Evolutionary conservation across 2,329 filamentous ascomycete species (phyloP).

Genomic region (Trichoderma guizhouense): DNA sequence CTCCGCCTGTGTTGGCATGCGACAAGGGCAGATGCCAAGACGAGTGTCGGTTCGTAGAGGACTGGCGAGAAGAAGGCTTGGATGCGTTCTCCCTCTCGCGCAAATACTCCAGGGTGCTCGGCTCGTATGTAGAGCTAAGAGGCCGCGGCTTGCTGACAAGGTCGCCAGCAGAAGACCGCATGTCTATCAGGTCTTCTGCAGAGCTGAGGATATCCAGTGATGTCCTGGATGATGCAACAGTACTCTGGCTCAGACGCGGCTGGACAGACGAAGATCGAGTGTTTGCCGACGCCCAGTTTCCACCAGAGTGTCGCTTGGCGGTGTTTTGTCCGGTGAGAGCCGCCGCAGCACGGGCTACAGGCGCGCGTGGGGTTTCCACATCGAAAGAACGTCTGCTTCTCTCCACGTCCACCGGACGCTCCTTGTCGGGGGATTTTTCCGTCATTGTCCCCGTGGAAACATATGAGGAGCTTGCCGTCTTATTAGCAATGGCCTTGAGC

Average conservation of each 20-base stretch:
- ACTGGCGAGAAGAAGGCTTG: slow-evolving; percentile 34
- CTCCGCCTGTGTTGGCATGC: slow-evolving; percentile 32
- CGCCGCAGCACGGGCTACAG: not conserved
- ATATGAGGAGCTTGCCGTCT: slow-evolving; percentile 36
- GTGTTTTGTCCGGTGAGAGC: slow-evolving; percentile 7
- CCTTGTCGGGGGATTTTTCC: slow-evolving; percentile 4
- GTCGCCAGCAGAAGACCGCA: slow-evolving; percentile 28
- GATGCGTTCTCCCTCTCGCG: slow-evolving; percentile 67
- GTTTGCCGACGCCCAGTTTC: slow-evolving; percentile 7
- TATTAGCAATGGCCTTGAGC: slow-evolving; percentile 54
- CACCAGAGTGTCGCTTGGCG: slow-evolving; percentile 4
- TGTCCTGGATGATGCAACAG: slow-evolving; percentile 16
- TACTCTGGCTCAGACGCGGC: slow-evolving; percentile 23
- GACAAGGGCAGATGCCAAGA: slow-evolving; percentile 38
- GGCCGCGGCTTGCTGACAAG: slow-evolving; percentile 60
- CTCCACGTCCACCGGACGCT: slow-evolving; percentile 1
- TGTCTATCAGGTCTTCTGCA: slow-evolving; percentile 23
- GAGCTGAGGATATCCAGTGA: slow-evolving; percentile 25
- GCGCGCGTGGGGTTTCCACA: not conserved
- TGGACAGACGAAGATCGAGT: slow-evolving; percentile 22
- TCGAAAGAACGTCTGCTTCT: slow-evolving; percentile 1
- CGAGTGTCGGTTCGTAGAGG: slow-evolving; percentile 21
- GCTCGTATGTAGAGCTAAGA: slow-evolving; percentile 77
- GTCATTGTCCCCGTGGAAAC: slow-evolving; percentile 61
- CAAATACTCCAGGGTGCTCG: slow-evolving; percentile 71